Conservation (phyloP, 495 filamentous ascomycete species). For the Platismatia glauca region DNA sequence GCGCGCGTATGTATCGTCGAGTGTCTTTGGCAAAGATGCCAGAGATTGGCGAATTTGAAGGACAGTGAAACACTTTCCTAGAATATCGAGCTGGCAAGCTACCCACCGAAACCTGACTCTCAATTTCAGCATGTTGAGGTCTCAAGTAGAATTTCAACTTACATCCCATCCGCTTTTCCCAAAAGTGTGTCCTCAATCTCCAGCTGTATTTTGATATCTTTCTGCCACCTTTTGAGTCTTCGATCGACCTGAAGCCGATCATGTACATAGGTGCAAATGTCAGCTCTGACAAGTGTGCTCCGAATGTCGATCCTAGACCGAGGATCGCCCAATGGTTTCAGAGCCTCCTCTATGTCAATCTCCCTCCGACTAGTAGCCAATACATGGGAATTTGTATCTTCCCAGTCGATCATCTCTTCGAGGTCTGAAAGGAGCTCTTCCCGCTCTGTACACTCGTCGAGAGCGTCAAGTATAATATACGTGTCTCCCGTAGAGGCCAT, state of each 20-base stretch:
- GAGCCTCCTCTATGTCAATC: conserved; percentile 22
- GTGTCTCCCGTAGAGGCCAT: background rate
- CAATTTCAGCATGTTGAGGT: background rate
- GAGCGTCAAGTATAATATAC: conserved; percentile 27
- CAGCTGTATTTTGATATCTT: background rate
- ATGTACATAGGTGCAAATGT: conserved; percentile 26
- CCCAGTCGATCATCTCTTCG: conserved; percentile 16
- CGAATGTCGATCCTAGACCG: conserved; percentile 3
- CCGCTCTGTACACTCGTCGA: conserved; percentile 28
- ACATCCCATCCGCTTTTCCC: conserved; percentile 34
- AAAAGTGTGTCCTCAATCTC: conserved; percentile 21
- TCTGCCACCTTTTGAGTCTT: conserved; percentile 21
- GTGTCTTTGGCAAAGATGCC: conserved; percentile 26
- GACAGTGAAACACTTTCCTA: conserved; percentile 27
- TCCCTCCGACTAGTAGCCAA: conserved; percentile 24
- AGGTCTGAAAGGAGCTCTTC: conserved; percentile 24
- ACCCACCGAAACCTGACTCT: conserved; percentile 36
- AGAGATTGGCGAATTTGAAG: conserved; percentile 26
- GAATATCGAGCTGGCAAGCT: conserved; percentile 32
- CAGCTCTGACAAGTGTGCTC: conserved; percentile 21
- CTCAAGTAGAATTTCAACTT: background rate
- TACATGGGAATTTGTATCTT: conserved; percentile 22
- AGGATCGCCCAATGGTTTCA: background rate
- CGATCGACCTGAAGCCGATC: background rate
- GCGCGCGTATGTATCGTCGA: conserved; percentile 33